Evolutionary conservation across 1,139 yeast species (phyloP).

Genomic region (Yarrowia galli): DNA sequence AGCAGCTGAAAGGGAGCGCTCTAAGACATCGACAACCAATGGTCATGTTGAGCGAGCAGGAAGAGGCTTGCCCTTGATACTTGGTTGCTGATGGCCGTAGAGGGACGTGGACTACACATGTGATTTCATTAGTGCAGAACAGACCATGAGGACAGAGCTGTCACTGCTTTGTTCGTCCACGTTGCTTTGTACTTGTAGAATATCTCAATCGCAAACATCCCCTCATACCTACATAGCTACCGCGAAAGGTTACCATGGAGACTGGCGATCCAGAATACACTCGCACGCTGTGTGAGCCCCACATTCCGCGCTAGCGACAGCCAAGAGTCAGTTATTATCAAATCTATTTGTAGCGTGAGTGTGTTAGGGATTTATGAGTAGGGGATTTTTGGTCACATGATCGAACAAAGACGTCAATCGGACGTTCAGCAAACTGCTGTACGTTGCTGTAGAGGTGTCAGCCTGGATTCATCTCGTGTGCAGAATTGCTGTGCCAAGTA

Average conservation of each 20-base stretch:
- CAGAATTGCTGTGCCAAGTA: constrained; percentile 4
- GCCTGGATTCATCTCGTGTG: not conserved
- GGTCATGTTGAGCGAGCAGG: not conserved
- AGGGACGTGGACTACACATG: too few species aligned
- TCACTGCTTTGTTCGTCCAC: too few species aligned
- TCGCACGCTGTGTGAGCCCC: not conserved
- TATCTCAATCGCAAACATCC: too few species aligned
- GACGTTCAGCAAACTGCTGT: not conserved
- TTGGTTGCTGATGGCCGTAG: too few species aligned
- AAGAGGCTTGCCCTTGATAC: too few species aligned
- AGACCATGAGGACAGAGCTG: too few species aligned
- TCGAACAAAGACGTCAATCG: too few species aligned
- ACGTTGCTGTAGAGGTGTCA: not conserved
- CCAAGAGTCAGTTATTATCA: not conserved
- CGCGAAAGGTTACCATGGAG: not conserved
- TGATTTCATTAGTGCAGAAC: too few species aligned
- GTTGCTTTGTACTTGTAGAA: too few species aligned
- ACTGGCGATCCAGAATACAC: constrained; percentile 6
- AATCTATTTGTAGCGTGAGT: too few species aligned
- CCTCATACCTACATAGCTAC: constrained; percentile 1
- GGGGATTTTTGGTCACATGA: too few species aligned
- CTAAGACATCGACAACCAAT: not conserved
- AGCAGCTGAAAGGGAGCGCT: not conserved
- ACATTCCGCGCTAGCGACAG: not conserved
- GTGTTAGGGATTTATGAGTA: too few species aligned